phyloP scores from a whole-genome alignment of 345 rosid species.

The Syzygium jambos region DNA sequence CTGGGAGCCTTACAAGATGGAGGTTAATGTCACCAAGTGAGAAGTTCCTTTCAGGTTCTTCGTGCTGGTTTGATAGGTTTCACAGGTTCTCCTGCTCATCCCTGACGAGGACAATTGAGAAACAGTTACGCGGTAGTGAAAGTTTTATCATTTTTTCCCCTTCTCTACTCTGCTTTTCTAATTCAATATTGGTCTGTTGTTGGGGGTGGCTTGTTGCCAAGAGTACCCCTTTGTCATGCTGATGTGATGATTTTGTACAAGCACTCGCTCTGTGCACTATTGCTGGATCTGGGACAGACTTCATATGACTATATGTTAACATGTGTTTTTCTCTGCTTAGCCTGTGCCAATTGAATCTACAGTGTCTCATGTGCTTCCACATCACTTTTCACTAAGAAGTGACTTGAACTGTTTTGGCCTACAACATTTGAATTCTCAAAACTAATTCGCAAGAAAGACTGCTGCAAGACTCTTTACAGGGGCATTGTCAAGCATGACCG shows the following conservation, averaged over 20 bases:
- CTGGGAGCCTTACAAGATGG: slow-evolving; percentile 64
- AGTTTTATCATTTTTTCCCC: not conserved
- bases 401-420: not conserved
- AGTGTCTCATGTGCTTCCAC: not conserved
- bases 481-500: not conserved
- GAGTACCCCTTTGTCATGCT: slow-evolving; percentile 1
- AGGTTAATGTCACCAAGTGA: slow-evolving; percentile 13
- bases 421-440: not conserved
- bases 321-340: not conserved
- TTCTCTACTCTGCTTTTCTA: not conserved
- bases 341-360: not conserved
- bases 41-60: not conserved
- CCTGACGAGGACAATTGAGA: not conserved
- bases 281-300: slow-evolving; percentile 7
- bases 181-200: not conserved
- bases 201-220: not conserved
- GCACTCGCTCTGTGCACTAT: not conserved
- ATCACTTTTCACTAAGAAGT: not conserved
- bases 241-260: not conserved
- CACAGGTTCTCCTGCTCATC: not conserved
- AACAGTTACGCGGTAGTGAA: not conserved
- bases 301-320: not conserved
- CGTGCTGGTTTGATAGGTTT: not conserved
- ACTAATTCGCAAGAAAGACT: not conserved
- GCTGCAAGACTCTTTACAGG: not conserved